These are phyloP conservation scores for Aurifilum marmelostoma DNA, from an alignment of 2,329 filamentous ascomycete species.

Conservation along the genomic window DNA sequence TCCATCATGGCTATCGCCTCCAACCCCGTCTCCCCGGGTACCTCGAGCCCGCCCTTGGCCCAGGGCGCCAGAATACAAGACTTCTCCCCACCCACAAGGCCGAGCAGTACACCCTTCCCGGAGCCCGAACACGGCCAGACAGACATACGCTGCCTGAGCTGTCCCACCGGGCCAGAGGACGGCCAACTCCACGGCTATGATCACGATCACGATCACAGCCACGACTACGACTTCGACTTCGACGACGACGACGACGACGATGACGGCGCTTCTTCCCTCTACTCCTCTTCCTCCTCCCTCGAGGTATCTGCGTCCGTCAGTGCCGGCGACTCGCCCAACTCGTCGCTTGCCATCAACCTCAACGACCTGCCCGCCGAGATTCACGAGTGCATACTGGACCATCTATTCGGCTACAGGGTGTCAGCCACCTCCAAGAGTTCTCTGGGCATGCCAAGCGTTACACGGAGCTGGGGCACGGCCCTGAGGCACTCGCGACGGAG, in stretches of 20 bases:
- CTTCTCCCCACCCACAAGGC: constrained; percentile 55
- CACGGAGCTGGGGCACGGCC: constrained; percentile 65
- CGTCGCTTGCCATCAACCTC: constrained; percentile 42
- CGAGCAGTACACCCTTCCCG: constrained; percentile 64
- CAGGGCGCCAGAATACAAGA: constrained; percentile 48
- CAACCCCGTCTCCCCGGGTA: constrained; percentile 59
- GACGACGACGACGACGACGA: constrained; percentile 32
- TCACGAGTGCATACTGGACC: constrained; percentile 72
- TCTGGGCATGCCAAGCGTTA: constrained; percentile 55
- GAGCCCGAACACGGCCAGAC: constrained; percentile 54
- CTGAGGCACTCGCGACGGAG: constrained; percentile 69
- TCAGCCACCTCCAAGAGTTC: constrained; percentile 62
- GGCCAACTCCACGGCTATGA: constrained; percentile 35
- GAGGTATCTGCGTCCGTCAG: constrained; percentile 26
- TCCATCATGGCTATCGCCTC: constrained; percentile 52
- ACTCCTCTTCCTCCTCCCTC: constrained; percentile 14
- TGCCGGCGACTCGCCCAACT: constrained; percentile 26
- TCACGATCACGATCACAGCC: constrained; percentile 30
- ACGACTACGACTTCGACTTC: constrained; percentile 33
- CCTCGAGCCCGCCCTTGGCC: constrained; percentile 55
- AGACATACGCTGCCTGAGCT: constrained; percentile 46
- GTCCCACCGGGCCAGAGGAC: constrained; percentile 40
- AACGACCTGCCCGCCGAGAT: constrained; percentile 68
- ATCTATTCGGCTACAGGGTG: constrained; percentile 70
- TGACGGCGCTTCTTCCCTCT: not conserved